Percentiles rank a stretch among this genome's conserved stretches.
Evolutionary conservation across 306 rosid species (phyloP).

Genomic region (Pyrus bretschneideri): DNA sequence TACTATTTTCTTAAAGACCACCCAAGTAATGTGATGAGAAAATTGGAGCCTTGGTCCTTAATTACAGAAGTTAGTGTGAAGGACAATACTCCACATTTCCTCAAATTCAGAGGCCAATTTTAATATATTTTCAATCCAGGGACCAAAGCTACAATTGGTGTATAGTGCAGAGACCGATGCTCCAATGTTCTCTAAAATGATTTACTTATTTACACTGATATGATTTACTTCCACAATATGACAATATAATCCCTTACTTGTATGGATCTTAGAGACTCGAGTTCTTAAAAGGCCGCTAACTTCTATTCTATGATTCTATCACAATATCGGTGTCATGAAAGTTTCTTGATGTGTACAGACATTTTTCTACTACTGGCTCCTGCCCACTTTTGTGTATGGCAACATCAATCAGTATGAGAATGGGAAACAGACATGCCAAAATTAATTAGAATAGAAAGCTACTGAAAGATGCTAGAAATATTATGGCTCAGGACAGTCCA

Average conservation of each 20-base stretch:
- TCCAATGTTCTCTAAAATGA: no score
- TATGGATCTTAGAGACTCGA: background rate
- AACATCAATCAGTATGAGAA: background rate
- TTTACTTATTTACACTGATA: background rate
- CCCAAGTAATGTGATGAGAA: background rate
- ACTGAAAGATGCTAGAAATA: background rate
- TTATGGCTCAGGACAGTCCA: background rate
- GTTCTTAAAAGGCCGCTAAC: background rate
- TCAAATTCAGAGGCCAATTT: no score
- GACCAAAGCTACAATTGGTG: no score
- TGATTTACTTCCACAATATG: background rate
- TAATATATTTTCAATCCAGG: no score
- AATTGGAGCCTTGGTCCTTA: no score
- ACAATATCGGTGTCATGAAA: background rate
- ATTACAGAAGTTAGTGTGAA: no score
- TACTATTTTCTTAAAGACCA: background rate
- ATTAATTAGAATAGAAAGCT: background rate
- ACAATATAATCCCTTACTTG: background rate
- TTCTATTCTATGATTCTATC: background rate
- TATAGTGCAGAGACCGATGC: no score
- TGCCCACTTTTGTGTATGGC: background rate
- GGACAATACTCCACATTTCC: no score
- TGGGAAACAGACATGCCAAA: background rate
- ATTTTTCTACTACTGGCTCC: background rate
- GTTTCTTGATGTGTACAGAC: background rate